Evolutionary conservation across 495 filamentous ascomycete genomes (phyloP).

Genomic region (Penicillium ucsense): DNA sequence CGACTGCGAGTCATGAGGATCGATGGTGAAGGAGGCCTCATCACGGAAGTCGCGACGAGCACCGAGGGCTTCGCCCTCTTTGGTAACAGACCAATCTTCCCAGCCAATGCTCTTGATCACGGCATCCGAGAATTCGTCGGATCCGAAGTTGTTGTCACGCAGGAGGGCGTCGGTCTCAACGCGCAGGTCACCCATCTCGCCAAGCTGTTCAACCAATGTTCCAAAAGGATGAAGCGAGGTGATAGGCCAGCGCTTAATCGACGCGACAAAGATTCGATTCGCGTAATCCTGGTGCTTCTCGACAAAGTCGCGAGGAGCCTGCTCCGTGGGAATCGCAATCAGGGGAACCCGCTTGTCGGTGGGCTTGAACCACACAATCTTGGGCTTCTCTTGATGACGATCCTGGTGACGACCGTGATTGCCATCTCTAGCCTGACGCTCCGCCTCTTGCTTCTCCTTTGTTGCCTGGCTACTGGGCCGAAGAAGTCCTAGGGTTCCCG

Average conservation of each 20-base stretch:
- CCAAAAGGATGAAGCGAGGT: slow-evolving; percentile 98
- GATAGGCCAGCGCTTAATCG: slow-evolving; percentile 98
- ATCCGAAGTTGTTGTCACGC: slow-evolving; percentile 95
- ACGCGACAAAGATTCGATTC: slow-evolving; percentile 95
- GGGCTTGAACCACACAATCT: slow-evolving; percentile 99
- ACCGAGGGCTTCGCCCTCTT: slow-evolving; percentile 69
- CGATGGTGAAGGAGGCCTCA: slow-evolving; percentile 85
- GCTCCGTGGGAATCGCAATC: slow-evolving; percentile 96
- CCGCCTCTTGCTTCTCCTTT: slow-evolving; percentile 98
- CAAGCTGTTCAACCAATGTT: slow-evolving; percentile 92
- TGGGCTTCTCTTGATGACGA: slow-evolving; percentile 89
- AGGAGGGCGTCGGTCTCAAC: slow-evolving; percentile 96
- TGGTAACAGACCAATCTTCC: slow-evolving; percentile 79
- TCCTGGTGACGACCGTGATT: slow-evolving; percentile 65
- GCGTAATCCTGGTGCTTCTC: slow-evolving; percentile 97
- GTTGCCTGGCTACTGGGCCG: slow-evolving; percentile 97
- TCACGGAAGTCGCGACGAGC: slow-evolving; percentile 83
- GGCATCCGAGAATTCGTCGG: slow-evolving; percentile 95
- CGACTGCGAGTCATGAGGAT: slow-evolving; percentile 71
- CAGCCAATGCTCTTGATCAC: slow-evolving; percentile 86
- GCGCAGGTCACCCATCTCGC: slow-evolving; percentile 92
- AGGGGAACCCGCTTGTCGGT: slow-evolving; percentile 97
- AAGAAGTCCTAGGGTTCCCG: slow-evolving; percentile 84
- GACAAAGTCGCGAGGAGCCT: slow-evolving; percentile 94
- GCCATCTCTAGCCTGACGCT: slow-evolving; percentile 85